These are phyloP conservation scores for Xylaria scruposa DNA, from an alignment of 495 filamentous ascomycete species.

Conservation along the genomic window DNA sequence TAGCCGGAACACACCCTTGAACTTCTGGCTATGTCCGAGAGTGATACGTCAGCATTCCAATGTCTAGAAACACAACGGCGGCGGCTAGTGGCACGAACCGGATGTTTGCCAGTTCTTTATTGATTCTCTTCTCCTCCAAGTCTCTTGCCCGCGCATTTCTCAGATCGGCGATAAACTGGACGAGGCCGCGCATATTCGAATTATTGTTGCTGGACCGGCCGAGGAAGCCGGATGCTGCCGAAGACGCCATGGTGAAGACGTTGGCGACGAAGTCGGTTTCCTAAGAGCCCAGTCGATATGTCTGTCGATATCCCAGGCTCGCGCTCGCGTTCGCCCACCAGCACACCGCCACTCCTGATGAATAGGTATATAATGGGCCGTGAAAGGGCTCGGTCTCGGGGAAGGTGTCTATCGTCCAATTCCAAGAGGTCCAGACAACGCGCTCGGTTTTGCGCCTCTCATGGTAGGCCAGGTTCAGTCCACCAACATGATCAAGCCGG, in stretches of 20 bases:
- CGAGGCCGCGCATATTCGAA: slow-evolving; percentile 83
- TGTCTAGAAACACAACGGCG: slow-evolving; percentile 15
- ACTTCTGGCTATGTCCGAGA: slow-evolving; percentile 66
- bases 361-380: background rate
- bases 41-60: slow-evolving; percentile 32
- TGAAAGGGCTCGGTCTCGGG: background rate
- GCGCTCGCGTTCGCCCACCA: slow-evolving; percentile 5
- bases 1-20: slow-evolving; percentile 63
- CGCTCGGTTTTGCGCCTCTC: slow-evolving; percentile 42
- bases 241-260: slow-evolving; percentile 57
- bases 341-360: slow-evolving; percentile 25
- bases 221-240: slow-evolving; percentile 62
- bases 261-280: slow-evolving; percentile 24
- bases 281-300: background rate
- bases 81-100: slow-evolving; percentile 56
- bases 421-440: slow-evolving; percentile 36
- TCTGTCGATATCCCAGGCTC: slow-evolving; percentile 5
- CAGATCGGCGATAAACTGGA: slow-evolving; percentile 98
- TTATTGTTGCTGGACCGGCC: slow-evolving; percentile 65
- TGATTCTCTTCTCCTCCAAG: slow-evolving; percentile 98
- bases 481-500: slow-evolving; percentile 39
- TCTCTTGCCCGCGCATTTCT: slow-evolving; percentile 94
- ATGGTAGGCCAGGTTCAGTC: slow-evolving; percentile 43
- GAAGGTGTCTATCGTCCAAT: slow-evolving; percentile 28
- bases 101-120: slow-evolving; percentile 99